A percentile compares a stretch with the other conserved stretches of the same genome.
Conservation (phyloP, 2,329 filamentous ascomycete species). For the Coccinonectria pachysandricola region DNA sequence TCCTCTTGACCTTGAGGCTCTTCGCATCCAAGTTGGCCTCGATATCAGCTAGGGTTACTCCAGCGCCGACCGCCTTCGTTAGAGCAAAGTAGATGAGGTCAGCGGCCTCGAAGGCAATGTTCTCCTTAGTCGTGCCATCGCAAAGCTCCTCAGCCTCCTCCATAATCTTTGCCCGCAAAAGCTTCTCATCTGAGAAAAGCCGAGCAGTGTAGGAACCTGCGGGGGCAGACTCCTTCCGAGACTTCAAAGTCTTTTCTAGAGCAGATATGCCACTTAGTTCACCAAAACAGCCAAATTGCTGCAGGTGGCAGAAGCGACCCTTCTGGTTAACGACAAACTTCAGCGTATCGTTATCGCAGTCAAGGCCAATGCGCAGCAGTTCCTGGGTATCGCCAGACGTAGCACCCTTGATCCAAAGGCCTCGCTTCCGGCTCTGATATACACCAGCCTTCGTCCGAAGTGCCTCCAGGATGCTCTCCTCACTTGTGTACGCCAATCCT, state of each 20-base stretch:
- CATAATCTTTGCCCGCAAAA: constrained; percentile 92
- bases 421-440: constrained; percentile 92
- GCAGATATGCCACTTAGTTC: constrained; percentile 69
- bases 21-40: constrained; percentile 90
- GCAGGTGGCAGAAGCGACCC: constrained; percentile 88
- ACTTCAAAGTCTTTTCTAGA: constrained; percentile 77
- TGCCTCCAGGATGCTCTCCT: constrained; percentile 81
- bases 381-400: constrained; percentile 92
- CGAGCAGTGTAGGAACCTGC: constrained; percentile 87
- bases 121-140: constrained; percentile 68
- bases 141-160: constrained; percentile 96
- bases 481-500: constrained; percentile 88
- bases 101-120: constrained; percentile 88
- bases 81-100: constrained; percentile 94
- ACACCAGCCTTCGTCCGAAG: constrained; percentile 70
- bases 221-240: constrained; percentile 73
- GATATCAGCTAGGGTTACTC: constrained; percentile 78
- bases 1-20: constrained; percentile 87
- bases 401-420: constrained; percentile 93
- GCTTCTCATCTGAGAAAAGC: constrained; percentile 82
- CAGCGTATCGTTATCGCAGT: constrained; percentile 90
- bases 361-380: constrained; percentile 70
- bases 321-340: constrained; percentile 85
- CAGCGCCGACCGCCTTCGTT: constrained; percentile 76
- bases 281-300: constrained; percentile 88